These are phyloP conservation scores for Pneumocystis murina DNA, from an alignment of 1,139 yeast genomes.

Conservation along the genomic window DNA sequence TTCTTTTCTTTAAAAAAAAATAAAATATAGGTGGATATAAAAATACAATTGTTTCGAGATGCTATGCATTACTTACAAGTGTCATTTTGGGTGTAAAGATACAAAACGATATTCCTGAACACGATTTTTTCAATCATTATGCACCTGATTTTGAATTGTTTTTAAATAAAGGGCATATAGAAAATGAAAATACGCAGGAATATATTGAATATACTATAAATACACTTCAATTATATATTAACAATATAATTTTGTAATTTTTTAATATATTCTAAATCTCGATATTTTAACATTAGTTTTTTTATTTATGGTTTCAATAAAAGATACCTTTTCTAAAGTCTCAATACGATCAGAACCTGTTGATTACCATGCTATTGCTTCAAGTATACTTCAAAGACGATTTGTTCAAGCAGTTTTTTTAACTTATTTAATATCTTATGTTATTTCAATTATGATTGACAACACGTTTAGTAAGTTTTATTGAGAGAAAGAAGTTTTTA, in stretches of 20 bases:
- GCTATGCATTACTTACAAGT: slow-evolving; percentile 44
- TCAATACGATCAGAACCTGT: slow-evolving; percentile 3
- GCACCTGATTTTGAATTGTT: not conserved
- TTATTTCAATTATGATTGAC: slow-evolving; percentile 13
- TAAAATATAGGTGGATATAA: slow-evolving; percentile 46
- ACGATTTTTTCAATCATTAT: not conserved
- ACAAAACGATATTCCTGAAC: not conserved
- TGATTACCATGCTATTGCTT: slow-evolving; percentile 19
- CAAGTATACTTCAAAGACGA: slow-evolving; percentile 20
- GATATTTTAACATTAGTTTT: not conserved
- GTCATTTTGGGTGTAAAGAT: not conserved
- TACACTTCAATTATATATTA: not conserved
- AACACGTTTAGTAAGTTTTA: slow-evolving; percentile 12
- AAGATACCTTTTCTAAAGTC: not conserved
- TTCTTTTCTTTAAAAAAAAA: not conserved
- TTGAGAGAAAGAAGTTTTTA: not conserved
- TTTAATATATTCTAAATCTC: not conserved
- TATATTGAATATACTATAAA: not conserved
- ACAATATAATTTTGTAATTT: not conserved
- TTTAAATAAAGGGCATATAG: not conserved
- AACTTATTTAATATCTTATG: slow-evolving; percentile 16
- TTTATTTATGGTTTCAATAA: not conserved
- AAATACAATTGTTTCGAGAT: slow-evolving; percentile 45
- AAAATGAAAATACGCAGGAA: not conserved
- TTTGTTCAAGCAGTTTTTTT: slow-evolving; percentile 20